A percentile compares a stretch with the other conserved stretches of the same genome.
Evolutionary conservation across 768 basidiomycete species (phyloP).

Genomic region (Gloeostereum incarnatum): DNA sequence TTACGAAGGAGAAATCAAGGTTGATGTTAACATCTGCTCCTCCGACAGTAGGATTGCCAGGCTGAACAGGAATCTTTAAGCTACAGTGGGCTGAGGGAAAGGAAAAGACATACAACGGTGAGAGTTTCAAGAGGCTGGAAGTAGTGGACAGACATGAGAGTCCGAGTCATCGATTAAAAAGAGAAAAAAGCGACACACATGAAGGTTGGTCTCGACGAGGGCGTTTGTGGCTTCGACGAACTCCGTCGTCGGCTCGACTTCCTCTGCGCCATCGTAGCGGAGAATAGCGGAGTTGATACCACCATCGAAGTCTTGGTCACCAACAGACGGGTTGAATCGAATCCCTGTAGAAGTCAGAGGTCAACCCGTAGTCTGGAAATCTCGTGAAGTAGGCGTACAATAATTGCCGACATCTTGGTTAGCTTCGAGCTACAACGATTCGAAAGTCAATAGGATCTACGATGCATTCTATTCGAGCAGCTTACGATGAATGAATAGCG

Average conservation of each 20-base stretch:
- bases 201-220: background rate
- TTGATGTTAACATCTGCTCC: constrained; percentile 8
- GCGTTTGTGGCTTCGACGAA: background rate
- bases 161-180: background rate
- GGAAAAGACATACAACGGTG: background rate
- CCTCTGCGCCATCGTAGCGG: constrained; percentile 15
- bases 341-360: constrained; percentile 6
- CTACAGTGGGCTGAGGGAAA: background rate
- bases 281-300: constrained; percentile 16
- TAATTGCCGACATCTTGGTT: background rate
- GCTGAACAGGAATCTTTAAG: background rate
- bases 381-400: background rate
- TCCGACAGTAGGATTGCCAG: constrained; percentile 1
- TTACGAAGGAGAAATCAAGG: background rate
- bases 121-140: constrained; percentile 6
- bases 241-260: constrained; percentile 10
- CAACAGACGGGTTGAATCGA: constrained; percentile 5
- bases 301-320: background rate
- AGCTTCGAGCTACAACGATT: background rate
- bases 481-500: constrained; percentile 31
- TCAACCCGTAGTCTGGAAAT: too few species aligned
- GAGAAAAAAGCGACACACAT: background rate
- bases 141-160: background rate
- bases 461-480: background rate
- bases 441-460: background rate